Evolutionary conservation across 306 rosid species (phyloP).

Genomic region (Medicago arabica): DNA sequence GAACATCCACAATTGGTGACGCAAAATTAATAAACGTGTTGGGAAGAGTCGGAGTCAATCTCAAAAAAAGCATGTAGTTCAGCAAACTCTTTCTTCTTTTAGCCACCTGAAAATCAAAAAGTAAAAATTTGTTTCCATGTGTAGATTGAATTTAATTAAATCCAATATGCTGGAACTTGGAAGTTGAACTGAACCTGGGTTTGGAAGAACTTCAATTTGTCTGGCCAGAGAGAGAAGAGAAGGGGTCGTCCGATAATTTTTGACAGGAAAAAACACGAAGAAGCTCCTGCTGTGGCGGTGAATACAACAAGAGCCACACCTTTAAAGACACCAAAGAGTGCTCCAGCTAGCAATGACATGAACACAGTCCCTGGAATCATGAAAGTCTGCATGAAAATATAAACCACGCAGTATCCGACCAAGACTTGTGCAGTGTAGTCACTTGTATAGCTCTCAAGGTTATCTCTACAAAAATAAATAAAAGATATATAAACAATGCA

Average conservation of each 20-base stretch:
- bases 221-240: conserved; percentile 82
- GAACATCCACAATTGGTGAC: conserved; percentile 96
- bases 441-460: conserved; percentile 95
- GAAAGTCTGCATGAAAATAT: conserved; percentile 98
- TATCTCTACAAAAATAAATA: conserved; percentile 64
- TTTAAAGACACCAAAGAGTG: conserved; percentile 86
- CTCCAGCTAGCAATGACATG: conserved; percentile 98
- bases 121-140: conserved; percentile 9
- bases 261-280: conserved; percentile 91
- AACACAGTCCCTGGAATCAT: conserved; percentile 99
- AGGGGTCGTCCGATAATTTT: conserved; percentile 89
- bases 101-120: conserved; percentile 71
- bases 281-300: conserved; percentile 94
- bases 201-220: conserved; percentile 82
- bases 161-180: not conserved
- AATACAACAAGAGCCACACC: conserved; percentile 94
- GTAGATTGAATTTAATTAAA: not conserved
- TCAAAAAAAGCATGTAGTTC: conserved; percentile 96
- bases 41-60: conserved; percentile 94
- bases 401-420: conserved; percentile 93
- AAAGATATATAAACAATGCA: conserved; percentile 27
- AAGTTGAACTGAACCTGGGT: conserved; percentile 61
- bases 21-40: conserved; percentile 95
- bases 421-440: conserved; percentile 98
- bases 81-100: conserved; percentile 73